Evolutionary conservation across 148 eudicot species (phyloP).

Genomic region (Rhododendron ovatum): DNA sequence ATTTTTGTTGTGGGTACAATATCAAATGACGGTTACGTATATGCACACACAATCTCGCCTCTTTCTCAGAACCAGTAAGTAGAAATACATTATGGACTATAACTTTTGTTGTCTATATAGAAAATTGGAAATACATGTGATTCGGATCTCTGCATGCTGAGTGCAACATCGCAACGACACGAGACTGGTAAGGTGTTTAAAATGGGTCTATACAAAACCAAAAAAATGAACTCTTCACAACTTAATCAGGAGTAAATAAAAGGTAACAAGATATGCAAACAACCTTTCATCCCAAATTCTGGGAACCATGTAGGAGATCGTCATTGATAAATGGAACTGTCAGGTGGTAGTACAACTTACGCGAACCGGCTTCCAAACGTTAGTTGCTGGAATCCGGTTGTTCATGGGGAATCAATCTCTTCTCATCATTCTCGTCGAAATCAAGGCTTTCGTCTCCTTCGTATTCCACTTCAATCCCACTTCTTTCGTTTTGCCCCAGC

Average conservation of each 20-base stretch:
- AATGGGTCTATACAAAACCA: neutral
- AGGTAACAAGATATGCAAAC: neutral
- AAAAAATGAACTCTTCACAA: neutral
- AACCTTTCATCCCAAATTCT: neutral
- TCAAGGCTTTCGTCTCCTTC: slow-evolving; percentile 22
- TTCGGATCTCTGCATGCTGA: no score
- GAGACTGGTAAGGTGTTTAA: neutral
- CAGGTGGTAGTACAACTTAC: neutral
- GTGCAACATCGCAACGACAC: neutral
- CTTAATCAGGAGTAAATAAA: neutral
- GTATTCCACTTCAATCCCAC: slow-evolving; percentile 23
- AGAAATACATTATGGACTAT: no score
- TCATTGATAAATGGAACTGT: neutral
- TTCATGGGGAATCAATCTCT: slow-evolving; percentile 22
- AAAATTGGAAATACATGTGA: no score
- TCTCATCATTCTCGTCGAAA: slow-evolving; percentile 35
- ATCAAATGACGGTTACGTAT: no score
- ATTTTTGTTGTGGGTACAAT: no score
- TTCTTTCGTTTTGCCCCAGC: slow-evolving; percentile 9
- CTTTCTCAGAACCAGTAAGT: no score
- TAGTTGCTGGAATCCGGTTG: neutral
- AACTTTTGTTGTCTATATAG: no score
- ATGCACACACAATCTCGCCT: no score
- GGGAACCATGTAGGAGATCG: neutral
- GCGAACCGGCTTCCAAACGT: neutral